Conservation (phyloP, 805 yeast species). For the Suhomyces pyralidae region DNA sequence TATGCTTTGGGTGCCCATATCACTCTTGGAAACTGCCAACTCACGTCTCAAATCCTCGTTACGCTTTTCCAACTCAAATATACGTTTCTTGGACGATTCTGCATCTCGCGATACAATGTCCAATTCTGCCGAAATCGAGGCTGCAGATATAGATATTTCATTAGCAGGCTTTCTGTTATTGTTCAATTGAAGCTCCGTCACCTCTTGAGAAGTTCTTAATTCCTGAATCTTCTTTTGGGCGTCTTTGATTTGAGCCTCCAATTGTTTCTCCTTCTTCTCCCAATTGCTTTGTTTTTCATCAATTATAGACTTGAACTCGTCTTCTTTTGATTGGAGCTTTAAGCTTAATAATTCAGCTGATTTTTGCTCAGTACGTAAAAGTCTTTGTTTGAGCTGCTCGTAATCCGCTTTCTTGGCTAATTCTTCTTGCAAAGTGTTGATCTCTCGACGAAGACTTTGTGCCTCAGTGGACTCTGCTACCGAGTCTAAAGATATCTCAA, state of each 20-base stretch:
- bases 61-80: slow-evolving; percentile 68
- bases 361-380: slow-evolving; percentile 58
- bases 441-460: slow-evolving; percentile 49
- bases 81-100: slow-evolving; percentile 64
- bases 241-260: slow-evolving; percentile 48
- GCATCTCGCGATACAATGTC: slow-evolving; percentile 73
- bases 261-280: slow-evolving; percentile 54
- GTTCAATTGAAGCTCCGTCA: slow-evolving; percentile 56
- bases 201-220: slow-evolving; percentile 60
- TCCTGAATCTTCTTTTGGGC: slow-evolving; percentile 60
- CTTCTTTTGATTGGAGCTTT: slow-evolving; percentile 66
- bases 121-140: slow-evolving; percentile 48
- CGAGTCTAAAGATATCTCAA: slow-evolving; percentile 67
- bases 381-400: slow-evolving; percentile 64
- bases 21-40: slow-evolving; percentile 52
- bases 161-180: slow-evolving; percentile 27
- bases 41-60: slow-evolving; percentile 73
- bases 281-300: slow-evolving; percentile 75
- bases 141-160: slow-evolving; percentile 21
- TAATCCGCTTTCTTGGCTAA: slow-evolving; percentile 71
- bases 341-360: slow-evolving; percentile 53
- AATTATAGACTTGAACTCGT: slow-evolving; percentile 61
- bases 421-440: slow-evolving; percentile 51
- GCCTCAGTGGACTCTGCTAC: slow-evolving; percentile 54
- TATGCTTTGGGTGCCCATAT: slow-evolving; percentile 39